Evolutionary conservation across 768 basidiomycete species (phyloP).

Genomic region (Rhodotorula toruloides): DNA sequence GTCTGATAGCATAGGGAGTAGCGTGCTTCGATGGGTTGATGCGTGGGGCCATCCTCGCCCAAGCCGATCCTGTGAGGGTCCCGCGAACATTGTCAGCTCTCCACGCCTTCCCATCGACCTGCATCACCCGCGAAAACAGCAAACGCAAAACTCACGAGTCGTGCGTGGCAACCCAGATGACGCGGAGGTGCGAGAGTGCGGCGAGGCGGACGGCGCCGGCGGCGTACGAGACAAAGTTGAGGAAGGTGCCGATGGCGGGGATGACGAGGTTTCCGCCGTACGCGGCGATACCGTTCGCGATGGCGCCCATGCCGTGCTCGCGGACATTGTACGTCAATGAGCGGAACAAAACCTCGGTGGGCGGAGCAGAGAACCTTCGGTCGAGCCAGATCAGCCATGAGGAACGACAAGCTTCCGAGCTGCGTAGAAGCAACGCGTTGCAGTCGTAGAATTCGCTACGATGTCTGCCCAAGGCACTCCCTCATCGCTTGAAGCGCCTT

Average conservation of each 20-base stretch:
- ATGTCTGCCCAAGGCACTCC: too few relatives aligned
- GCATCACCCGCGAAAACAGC: neutral
- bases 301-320: conserved; percentile 95
- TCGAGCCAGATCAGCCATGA: too few relatives aligned
- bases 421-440: too few relatives aligned
- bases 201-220: conserved; percentile 89
- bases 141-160: conserved; percentile 87
- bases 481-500: too few relatives aligned
- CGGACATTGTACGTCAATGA: conserved; percentile 98
- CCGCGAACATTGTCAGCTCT: neutral
- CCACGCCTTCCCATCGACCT: too few relatives aligned
- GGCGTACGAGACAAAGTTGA: conserved; percentile 52
- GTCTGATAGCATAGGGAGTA: too few relatives aligned
- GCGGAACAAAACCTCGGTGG: too few relatives aligned
- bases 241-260: conserved; percentile 83
- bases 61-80: conserved; percentile 6
- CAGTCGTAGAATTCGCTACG: too few relatives aligned
- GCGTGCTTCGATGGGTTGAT: conserved; percentile 92
- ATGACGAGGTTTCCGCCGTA: conserved; percentile 73
- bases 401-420: too few relatives aligned
- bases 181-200: conserved; percentile 79
- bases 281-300: conserved; percentile 75
- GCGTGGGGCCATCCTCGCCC: conserved; percentile 61
- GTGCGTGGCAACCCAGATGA: conserved; percentile 94
- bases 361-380: too few relatives aligned